These are phyloP conservation scores for Periconia macrospinosa DNA, from an alignment of 2,329 filamentous ascomycete genomes.

Conservation along the genomic window DNA sequence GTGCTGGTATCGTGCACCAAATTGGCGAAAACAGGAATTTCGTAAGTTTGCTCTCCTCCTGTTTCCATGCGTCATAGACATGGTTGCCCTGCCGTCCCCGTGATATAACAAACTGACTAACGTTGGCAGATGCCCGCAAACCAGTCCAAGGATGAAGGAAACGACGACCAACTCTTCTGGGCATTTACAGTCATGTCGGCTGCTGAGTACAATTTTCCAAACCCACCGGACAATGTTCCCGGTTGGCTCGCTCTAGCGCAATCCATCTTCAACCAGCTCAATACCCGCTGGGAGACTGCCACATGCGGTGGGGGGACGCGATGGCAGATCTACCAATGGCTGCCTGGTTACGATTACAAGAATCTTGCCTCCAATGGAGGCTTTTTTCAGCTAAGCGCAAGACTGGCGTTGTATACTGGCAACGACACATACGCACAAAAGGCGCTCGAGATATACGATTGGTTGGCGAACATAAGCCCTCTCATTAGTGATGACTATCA, in stretches of 20 bases:
- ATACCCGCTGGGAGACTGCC: slow-evolving; percentile 23
- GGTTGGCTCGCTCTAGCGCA: slow-evolving; percentile 47
- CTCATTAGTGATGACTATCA: slow-evolving; percentile 18
- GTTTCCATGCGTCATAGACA: neutral
- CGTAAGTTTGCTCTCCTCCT: slow-evolving; percentile 8
- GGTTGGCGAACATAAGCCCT: slow-evolving; percentile 20
- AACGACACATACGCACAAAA: slow-evolving; percentile 36
- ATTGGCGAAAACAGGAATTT: slow-evolving; percentile 17
- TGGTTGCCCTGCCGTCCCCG: no score
- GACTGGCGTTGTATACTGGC: slow-evolving; percentile 32
- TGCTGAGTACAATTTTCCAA: slow-evolving; percentile 52
- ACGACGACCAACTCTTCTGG: slow-evolving; percentile 62
- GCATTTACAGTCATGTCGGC: slow-evolving; percentile 58
- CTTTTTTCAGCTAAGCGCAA: slow-evolving; percentile 34
- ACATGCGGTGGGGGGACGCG: slow-evolving; percentile 30
- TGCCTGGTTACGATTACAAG: slow-evolving; percentile 34
- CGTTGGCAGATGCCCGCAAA: slow-evolving; percentile 25
- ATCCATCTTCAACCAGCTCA: slow-evolving; percentile 35
- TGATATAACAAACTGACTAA: neutral
- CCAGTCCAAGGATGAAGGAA: slow-evolving; percentile 43
- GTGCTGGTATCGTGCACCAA: slow-evolving; percentile 44
- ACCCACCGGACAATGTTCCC: slow-evolving; percentile 39
- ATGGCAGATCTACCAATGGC: slow-evolving; percentile 35
- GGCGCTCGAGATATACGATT: slow-evolving; percentile 30
- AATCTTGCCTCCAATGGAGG: slow-evolving; percentile 36